A percentile compares a stretch with the other conserved stretches of the same genome.
These are phyloP conservation scores for Bipolaris zeicola DNA, from an alignment of 2,329 filamentous ascomycete species.

Conservation along the genomic window DNA sequence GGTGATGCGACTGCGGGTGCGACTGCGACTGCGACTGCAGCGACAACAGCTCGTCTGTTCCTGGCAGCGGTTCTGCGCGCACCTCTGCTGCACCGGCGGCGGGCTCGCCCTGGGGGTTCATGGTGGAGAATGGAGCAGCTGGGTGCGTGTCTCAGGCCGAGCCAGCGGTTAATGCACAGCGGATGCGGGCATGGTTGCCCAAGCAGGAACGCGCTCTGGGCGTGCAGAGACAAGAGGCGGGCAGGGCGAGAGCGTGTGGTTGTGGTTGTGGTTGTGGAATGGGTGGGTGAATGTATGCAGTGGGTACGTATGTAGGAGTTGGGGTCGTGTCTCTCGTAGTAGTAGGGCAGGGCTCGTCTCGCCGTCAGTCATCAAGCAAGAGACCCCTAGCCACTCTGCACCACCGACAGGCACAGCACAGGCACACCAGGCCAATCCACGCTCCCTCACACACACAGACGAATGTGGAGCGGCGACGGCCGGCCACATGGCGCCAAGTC, in stretches of 20 bases:
- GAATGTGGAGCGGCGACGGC: conserved; percentile 7
- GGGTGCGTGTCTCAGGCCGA: conserved; percentile 39
- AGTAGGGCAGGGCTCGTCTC: background rate
- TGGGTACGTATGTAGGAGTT: background rate
- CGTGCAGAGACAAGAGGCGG: conserved; percentile 11
- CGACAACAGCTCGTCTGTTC: background rate
- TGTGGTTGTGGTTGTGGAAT: background rate
- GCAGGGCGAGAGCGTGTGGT: background rate
- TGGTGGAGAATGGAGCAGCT: conserved; percentile 20
- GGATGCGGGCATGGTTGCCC: conserved; percentile 37
- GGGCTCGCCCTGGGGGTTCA: conserved; percentile 32
- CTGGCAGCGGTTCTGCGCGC: background rate
- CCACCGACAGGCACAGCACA: background rate
- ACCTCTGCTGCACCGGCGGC: background rate
- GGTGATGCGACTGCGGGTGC: conserved; percentile 51
- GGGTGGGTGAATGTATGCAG: background rate
- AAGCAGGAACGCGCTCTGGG: conserved; percentile 33
- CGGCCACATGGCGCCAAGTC: conserved; percentile 10
- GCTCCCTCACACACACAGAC: background rate
- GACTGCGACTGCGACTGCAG: conserved; percentile 23
- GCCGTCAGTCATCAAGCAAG: background rate
- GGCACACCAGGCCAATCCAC: too few relatives aligned
- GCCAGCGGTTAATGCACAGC: conserved; percentile 29
- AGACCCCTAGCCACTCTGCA: conserved; percentile 1
- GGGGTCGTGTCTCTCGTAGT: background rate